Evolutionary conservation across 2,329 filamentous ascomycete genomes (phyloP), one percentile per base, ranked within the genome.

Genomic region (Fusarium albidum): DNA sequence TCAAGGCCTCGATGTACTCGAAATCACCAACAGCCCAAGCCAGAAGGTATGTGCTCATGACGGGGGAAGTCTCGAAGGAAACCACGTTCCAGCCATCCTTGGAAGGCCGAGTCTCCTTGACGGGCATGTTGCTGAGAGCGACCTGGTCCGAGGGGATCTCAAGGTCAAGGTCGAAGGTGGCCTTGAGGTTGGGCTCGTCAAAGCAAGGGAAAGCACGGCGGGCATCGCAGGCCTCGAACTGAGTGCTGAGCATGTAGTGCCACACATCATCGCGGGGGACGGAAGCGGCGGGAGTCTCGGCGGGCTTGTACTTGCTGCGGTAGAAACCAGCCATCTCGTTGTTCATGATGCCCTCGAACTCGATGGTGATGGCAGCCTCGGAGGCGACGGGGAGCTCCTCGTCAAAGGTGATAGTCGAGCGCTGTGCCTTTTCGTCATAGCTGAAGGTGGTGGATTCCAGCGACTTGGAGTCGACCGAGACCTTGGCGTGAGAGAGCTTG

Each of bases 1-100:
- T 99, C 70, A 91, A 90, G 46, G 89, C 90, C 77, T 99, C 95
- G 48, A 98, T 87, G 67, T 96, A 96, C 75, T 98, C 94, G 61
- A 99, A 98, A 73, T 99, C 94, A 52, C 95, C 95, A 57, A 97
- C 85, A 17, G 94, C 93, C 95, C 95, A 97, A 17, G 93, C 92
- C 21, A 96, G 79, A 26, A 97, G 85, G 75, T 96, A 89, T 18
- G 90, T 96, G 77, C 91, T 95, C 93, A 97, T 97, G 66, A 93
- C 77, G 2, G 93, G 93, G 11, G 91, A 92, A 47, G 83, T 86
- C 69, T 95, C 90, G 64, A 97, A 97, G 3, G 85, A 83, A 29
- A 96, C 89, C 31, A 81, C 73, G 65, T 91, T 90, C 75, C 84
- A 89, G 58, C 90, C 89, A 56, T 86, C 81, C 54, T 76, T 79